These are phyloP conservation scores for Cyclospora cayetanensis DNA, from an alignment of 169 alveolate genomes.

Conservation along the genomic window DNA sequence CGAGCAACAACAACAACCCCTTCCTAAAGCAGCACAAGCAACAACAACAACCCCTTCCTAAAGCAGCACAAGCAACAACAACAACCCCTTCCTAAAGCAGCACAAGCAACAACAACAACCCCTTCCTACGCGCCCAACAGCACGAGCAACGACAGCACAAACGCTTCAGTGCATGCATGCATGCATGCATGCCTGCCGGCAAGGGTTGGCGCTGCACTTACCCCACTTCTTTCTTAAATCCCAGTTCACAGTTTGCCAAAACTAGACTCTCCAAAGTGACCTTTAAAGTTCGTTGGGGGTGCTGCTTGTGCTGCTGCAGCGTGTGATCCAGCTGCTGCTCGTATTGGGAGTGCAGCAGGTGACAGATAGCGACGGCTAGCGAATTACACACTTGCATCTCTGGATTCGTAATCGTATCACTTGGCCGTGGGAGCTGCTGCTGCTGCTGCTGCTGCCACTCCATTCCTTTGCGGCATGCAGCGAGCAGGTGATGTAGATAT, in stretches of 20 bases:
- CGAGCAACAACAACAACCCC: too few relatives aligned
- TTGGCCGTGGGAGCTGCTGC: constrained; percentile 22
- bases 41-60: too few relatives aligned
- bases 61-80: too few relatives aligned
- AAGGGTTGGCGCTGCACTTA: not conserved
- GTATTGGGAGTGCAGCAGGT: constrained; percentile 41
- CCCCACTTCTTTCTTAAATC: constrained; percentile 46
- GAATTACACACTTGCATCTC: constrained; percentile 15
- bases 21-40: too few relatives aligned
- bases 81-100: too few relatives aligned
- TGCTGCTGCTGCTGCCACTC: constrained; percentile 24
- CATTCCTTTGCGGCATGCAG: constrained; percentile 57
- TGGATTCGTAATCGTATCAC: not conserved
- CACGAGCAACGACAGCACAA: not conserved
- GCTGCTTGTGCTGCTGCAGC: constrained; percentile 27
- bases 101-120: too few relatives aligned
- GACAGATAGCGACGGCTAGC: constrained; percentile 39
- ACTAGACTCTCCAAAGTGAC: constrained; percentile 19
- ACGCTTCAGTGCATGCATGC: not conserved
- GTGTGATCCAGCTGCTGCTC: constrained; percentile 36
- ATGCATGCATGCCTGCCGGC: too few relatives aligned
- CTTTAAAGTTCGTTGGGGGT: not conserved
- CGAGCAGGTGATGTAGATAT: constrained; percentile 33
- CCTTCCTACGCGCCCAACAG: not conserved
- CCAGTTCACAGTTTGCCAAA: constrained; percentile 30